Evolutionary conservation across 148 eudicot species (phyloP).

Genomic region (Talinum fruticosum): DNA sequence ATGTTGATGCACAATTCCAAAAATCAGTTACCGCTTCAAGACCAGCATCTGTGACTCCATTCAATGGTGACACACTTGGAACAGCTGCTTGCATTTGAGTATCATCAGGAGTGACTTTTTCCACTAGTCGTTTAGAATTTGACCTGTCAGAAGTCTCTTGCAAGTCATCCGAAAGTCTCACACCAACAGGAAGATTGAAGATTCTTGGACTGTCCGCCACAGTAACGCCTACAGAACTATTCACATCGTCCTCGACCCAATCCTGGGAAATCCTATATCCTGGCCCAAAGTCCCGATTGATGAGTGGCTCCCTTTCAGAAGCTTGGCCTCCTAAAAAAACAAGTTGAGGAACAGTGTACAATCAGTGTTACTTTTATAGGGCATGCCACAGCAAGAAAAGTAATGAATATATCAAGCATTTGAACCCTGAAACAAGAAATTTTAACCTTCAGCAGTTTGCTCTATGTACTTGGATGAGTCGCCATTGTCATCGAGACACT

Average conservation of each 20-base stretch:
- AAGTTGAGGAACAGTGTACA: neutral
- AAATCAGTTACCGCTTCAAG: slow-evolving; percentile 37
- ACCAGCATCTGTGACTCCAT: slow-evolving; percentile 33
- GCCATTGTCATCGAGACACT: slow-evolving; percentile 25
- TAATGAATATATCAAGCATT: neutral
- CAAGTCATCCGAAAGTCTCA: slow-evolving; percentile 44
- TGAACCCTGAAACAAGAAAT: neutral
- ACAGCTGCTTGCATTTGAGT: slow-evolving; percentile 26
- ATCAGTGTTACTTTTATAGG: neutral
- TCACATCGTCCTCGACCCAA: slow-evolving; percentile 34
- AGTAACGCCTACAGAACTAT: slow-evolving; percentile 31
- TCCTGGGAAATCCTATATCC: slow-evolving; percentile 33
- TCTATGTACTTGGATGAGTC: slow-evolving; percentile 31
- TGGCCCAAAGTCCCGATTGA: slow-evolving; percentile 41
- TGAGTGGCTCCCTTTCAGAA: slow-evolving; percentile 44
- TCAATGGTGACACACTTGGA: slow-evolving; percentile 32
- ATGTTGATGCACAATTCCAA: slow-evolving; percentile 37
- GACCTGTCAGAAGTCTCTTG: slow-evolving; percentile 33
- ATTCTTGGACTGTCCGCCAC: slow-evolving; percentile 46
- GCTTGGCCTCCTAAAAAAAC: slow-evolving; percentile 35
- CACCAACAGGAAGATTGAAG: slow-evolving; percentile 82
- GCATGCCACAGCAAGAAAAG: neutral
- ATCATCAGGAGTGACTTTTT: slow-evolving; percentile 29
- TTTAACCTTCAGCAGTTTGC: slow-evolving; percentile 44
- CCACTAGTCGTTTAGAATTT: slow-evolving; percentile 26